These are phyloP conservation scores for Cladobotryum protrusum DNA, from an alignment of 2,329 filamentous ascomycete genomes.

Conservation along the genomic window DNA sequence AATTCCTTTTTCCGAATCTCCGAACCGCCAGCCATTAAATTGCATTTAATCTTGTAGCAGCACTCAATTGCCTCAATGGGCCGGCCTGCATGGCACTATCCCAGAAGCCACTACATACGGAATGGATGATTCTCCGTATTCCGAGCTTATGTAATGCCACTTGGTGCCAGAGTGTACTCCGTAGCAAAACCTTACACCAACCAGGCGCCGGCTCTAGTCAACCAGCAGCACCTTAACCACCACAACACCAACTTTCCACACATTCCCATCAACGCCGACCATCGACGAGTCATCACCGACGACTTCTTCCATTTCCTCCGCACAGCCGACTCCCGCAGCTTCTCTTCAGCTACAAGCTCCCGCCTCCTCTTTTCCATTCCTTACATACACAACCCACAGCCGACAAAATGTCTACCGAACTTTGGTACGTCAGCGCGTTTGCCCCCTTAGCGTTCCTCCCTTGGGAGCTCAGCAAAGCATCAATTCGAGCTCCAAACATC, in stretches of 20 bases:
- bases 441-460: slow-evolving; percentile 4
- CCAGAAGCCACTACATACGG: too few relatives aligned
- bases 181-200: too few relatives aligned
- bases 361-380: background rate
- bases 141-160: too few relatives aligned
- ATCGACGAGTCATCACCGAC: background rate
- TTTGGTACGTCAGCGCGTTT: slow-evolving; percentile 15
- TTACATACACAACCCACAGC: background rate
- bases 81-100: too few relatives aligned
- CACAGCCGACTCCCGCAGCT: background rate
- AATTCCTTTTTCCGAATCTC: too few relatives aligned
- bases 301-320: background rate
- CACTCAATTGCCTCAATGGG: too few relatives aligned
- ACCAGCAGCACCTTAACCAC: too few relatives aligned
- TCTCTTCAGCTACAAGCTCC: background rate
- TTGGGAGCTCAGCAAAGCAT: slow-evolving; percentile 10
- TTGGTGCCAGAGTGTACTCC: too few relatives aligned
- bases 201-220: too few relatives aligned
- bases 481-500: slow-evolving; percentile 9
- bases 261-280: background rate
- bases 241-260: background rate
- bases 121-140: too few relatives aligned
- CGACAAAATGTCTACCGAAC: slow-evolving; percentile 13
- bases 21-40: too few relatives aligned
- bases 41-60: too few relatives aligned